These are phyloP conservation scores for Solanum tarapatanum DNA, from an alignment of 257 asterid species.

Conservation along the genomic window DNA sequence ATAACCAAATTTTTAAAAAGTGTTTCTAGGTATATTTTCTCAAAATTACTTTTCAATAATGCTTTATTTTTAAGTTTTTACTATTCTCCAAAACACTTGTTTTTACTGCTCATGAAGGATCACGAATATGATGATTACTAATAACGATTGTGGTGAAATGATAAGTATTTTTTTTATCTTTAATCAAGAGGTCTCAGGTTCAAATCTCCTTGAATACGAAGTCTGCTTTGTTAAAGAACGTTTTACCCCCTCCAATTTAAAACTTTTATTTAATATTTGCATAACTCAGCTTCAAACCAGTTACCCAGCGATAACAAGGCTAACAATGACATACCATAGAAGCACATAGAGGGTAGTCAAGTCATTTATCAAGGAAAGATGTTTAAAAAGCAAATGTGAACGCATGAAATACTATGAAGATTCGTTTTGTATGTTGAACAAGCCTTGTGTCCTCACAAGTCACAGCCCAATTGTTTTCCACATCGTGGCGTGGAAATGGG, in stretches of 20 bases:
- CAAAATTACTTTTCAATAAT: not conserved
- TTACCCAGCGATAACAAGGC: not conserved
- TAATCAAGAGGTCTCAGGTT: accelerated
- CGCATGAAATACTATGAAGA: not conserved
- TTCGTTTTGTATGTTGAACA: not conserved
- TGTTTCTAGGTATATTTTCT: not conserved
- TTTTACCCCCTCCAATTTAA: too few species aligned
- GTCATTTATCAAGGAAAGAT: not conserved
- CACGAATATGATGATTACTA: not conserved
- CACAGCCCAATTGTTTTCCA: not conserved
- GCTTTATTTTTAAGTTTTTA: not conserved
- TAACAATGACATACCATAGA: not conserved
- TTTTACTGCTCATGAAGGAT: not conserved
- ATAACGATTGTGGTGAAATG: too few species aligned
- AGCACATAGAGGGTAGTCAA: not conserved
- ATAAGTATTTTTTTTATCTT: too few species aligned
- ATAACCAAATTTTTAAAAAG: not conserved
- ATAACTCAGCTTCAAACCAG: not conserved
- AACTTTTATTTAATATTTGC: not conserved
- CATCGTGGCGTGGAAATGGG: not conserved
- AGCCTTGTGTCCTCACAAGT: not conserved
- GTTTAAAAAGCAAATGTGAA: not conserved
- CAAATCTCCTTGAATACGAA: too few species aligned
- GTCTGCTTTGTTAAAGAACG: accelerated
- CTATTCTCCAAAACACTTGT: not conserved